Base-by-base conservation (phyloP, 2,329 filamentous ascomycete species). In the Aschersonia sp. region DNA sequence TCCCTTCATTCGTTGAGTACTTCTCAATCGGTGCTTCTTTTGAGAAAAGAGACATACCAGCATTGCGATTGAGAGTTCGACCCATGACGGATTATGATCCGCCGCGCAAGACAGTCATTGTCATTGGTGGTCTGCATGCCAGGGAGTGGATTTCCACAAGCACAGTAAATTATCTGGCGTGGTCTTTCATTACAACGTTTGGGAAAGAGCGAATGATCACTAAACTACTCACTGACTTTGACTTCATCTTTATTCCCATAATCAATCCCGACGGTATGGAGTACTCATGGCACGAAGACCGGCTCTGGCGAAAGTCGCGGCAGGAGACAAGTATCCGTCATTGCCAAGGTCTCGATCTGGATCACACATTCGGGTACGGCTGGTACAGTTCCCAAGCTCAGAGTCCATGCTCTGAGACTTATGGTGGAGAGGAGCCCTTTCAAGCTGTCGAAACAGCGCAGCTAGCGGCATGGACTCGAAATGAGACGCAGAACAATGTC, bases 81-180 rank as follows among this genome's bases (percentile, higher is more conserved):
- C 69, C 43, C 58, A 69, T 47, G 58, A 49, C 73, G 31, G 63
- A 72, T 6, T 57, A 66, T 2, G 58, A 63, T 4, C 57, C 60
- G 10, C 72, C 70, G 5, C 78, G 85, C 45, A 87, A 87, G 61
- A 90, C 86, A 0, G 79, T 95, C 49, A 70, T 95, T 46, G 71
- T 98, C 22, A 81, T 81, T 4, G 92, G 87, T 47, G 90, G 90
- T 45, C 73, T 85, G n/a, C 92, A 97, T 63, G 90, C 89, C 4
- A 79, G 92, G 39, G 92, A 98, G 70, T 98, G 92, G 92, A 94
- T 98, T 54, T 87, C 87, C 44, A 88, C 84, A 1, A 92, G 83
- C 57, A 94, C 88, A 0, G 87, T 94, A 46, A 94, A 84, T 57
- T 97, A 94, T 57, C 69, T 95, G 32, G 87, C 90, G 8, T 95